These are phyloP conservation scores for Hanseniaspora vineae DNA, from an alignment of 805 yeast genomes.

Conservation along the genomic window DNA sequence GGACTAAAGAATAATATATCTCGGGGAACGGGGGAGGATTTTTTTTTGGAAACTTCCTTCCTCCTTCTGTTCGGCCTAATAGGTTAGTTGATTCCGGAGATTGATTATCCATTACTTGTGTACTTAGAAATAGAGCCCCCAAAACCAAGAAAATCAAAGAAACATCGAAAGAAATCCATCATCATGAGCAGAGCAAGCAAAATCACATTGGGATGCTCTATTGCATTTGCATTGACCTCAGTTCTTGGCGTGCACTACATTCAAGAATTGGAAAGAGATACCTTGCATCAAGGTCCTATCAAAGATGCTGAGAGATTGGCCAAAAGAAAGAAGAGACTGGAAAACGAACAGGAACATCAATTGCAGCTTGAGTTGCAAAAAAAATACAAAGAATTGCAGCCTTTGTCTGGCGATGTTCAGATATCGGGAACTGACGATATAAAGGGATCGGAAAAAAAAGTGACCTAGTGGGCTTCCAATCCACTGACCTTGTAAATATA, in stretches of 20 bases:
- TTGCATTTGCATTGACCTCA: conserved; percentile 42
- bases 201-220: conserved; percentile 51
- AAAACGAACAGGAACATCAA: conserved; percentile 54
- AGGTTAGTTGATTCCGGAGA: no score
- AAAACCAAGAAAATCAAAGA: background rate
- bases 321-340: conserved; percentile 33
- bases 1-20: no score
- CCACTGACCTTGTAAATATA: no score
- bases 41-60: no score
- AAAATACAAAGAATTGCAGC: conserved; percentile 47
- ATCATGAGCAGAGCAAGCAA: conserved; percentile 83
- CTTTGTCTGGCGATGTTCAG: conserved; percentile 40
- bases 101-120: no score
- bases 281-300: conserved; percentile 70
- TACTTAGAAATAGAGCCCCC: no score
- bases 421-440: conserved; percentile 9
- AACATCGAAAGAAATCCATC: background rate
- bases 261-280: conserved; percentile 58
- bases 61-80: no score
- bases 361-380: conserved; percentile 48
- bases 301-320: conserved; percentile 62
- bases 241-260: conserved; percentile 57
- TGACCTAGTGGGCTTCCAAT: no score
- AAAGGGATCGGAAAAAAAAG: background rate
- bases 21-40: no score